Evolutionary conservation across 2,329 filamentous ascomycete species (phyloP).

Genomic region (Teratosphaeria destructans): DNA sequence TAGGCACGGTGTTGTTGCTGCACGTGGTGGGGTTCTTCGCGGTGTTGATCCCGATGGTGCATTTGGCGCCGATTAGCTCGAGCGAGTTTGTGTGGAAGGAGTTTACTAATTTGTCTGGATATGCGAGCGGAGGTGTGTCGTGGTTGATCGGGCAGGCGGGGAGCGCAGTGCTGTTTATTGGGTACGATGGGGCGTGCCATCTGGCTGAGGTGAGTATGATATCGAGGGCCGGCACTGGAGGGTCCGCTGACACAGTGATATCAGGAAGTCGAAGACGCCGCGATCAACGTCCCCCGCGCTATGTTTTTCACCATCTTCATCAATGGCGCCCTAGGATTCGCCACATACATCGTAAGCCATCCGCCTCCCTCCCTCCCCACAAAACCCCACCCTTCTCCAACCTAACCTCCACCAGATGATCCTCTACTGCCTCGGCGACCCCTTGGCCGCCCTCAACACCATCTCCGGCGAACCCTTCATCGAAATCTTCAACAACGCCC

Average conservation of each 20-base stretch:
- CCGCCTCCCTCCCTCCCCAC: background rate
- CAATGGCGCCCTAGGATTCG: slow-evolving; percentile 22
- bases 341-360: slow-evolving; percentile 8
- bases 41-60: slow-evolving; percentile 4
- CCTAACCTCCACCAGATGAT: slow-evolving; percentile 14
- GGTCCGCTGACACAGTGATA: background rate
- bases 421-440: background rate
- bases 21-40: slow-evolving; percentile 11
- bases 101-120: background rate
- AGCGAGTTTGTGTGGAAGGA: background rate
- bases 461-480: slow-evolving; percentile 16
- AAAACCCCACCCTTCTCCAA: slow-evolving; percentile 29
- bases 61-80: slow-evolving; percentile 1
- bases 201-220: slow-evolving; percentile 5
- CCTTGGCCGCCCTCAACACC: background rate
- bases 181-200: slow-evolving; percentile 2
- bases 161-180: slow-evolving; percentile 2
- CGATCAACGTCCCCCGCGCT: slow-evolving; percentile 31
- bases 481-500: slow-evolving; percentile 26
- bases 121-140: slow-evolving; percentile 27
- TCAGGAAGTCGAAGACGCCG: slow-evolving; percentile 7
- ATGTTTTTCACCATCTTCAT: slow-evolving; percentile 34
- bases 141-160: slow-evolving; percentile 29
- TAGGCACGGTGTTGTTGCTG: slow-evolving; percentile 9
- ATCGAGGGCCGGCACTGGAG: slow-evolving; percentile 3